phyloP scores from a whole-genome alignment of 2,329 filamentous ascomycete genomes.

The Aspergillus sp. region DNA sequence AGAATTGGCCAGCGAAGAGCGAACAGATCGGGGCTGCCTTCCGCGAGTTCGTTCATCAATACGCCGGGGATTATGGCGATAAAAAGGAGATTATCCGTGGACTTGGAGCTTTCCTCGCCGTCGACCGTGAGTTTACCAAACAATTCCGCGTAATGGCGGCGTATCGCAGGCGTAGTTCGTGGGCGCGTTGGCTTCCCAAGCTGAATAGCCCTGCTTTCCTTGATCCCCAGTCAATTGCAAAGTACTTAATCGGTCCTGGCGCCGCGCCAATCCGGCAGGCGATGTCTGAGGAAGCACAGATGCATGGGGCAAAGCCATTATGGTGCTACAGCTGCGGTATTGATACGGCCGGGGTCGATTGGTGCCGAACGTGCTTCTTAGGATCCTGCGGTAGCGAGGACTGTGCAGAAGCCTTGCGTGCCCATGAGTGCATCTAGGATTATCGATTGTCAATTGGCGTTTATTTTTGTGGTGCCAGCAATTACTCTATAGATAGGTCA shows the following conservation, averaged over 20 bases:
- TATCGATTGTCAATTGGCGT: too few relatives aligned
- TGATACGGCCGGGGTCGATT: neutral
- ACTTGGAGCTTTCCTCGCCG: neutral
- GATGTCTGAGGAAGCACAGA: neutral
- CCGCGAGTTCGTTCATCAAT: neutral
- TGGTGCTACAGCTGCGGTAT: neutral
- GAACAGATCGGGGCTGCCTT: neutral
- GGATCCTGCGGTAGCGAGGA: neutral
- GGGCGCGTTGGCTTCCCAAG: neutral
- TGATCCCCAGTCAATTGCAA: neutral
- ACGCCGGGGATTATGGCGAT: neutral
- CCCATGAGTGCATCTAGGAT: neutral
- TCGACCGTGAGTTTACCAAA: neutral
- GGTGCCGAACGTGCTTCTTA: neutral
- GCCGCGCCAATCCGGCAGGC: neutral
- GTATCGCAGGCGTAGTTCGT: neutral
- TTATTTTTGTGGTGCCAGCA: too few relatives aligned
- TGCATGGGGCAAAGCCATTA: neutral
- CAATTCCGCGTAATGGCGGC: neutral
- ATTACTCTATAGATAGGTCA: too few relatives aligned
- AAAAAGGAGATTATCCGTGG: neutral
- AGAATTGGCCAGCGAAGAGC: neutral
- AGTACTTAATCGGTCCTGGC: neutral
- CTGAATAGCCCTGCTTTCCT: neutral
- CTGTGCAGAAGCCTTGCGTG: neutral